A percentile compares a stretch with the other conserved stretches of the same genome.
Conservation (phyloP, 129 eudicot species). For the Calendula officinalis region DNA sequence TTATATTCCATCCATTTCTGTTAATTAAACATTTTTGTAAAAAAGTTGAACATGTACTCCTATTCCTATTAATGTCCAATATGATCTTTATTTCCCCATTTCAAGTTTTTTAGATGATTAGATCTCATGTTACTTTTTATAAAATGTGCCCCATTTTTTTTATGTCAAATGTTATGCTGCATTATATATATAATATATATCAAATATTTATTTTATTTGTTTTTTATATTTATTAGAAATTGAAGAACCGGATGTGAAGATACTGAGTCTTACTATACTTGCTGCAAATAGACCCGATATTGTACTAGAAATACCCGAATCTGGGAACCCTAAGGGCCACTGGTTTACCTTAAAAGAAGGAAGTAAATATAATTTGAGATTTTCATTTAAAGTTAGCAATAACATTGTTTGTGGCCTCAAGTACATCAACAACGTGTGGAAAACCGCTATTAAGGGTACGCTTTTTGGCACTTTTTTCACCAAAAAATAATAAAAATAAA, state of each 20-base stretch:
- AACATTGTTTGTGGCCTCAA: constrained; percentile 68
- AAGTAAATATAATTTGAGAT: constrained; percentile 45
- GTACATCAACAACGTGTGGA: constrained; percentile 67
- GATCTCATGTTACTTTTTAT: no score
- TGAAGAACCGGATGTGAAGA: constrained; percentile 63
- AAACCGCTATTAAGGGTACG: constrained; percentile 64
- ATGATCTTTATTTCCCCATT: no score
- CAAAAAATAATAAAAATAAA: neutral
- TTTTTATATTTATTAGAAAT: constrained; percentile 33
- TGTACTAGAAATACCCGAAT: constrained; percentile 56
- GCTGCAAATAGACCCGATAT: constrained; percentile 48
- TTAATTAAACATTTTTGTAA: no score
- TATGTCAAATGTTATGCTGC: neutral
- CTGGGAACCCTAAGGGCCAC: constrained; percentile 47
- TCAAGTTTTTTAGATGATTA: no score
- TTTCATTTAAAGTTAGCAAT: constrained; percentile 51
- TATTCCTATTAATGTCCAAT: no score
- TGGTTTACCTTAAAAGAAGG: constrained; percentile 81
- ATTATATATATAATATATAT: neutral
- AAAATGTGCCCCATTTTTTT: neutral
- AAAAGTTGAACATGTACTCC: no score
- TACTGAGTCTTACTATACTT: constrained; percentile 48
- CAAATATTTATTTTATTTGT: constrained; percentile 1
- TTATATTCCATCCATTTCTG: no score
- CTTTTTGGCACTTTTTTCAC: neutral